A percentile compares a stretch with the other conserved stretches of the same genome.
Evolutionary conservation across 2,329 filamentous ascomycete species (phyloP).

Genomic region (Colletotrichum lupini): DNA sequence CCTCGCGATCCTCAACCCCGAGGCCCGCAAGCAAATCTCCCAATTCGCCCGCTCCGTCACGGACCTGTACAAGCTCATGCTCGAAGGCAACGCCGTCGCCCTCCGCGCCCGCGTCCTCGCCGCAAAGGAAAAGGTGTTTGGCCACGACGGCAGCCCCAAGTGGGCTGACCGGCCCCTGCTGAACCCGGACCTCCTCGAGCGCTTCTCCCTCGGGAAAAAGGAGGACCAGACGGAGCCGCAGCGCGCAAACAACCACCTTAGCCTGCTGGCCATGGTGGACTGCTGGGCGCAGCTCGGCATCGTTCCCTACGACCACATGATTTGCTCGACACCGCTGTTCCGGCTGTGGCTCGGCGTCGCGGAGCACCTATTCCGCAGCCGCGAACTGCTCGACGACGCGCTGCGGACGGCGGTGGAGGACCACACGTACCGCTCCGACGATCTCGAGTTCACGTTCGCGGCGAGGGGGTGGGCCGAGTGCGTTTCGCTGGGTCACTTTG

Average conservation of each 20-base stretch:
- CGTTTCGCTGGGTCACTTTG: constrained; percentile 90
- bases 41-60: constrained; percentile 95
- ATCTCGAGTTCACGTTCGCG: constrained; percentile 97
- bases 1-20: constrained; percentile 94
- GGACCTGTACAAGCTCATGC: constrained; percentile 96
- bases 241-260: constrained; percentile 94
- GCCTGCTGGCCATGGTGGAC: constrained; percentile 95
- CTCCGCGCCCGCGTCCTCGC: constrained; percentile 76
- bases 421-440: constrained; percentile 91
- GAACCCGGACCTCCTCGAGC: constrained; percentile 86
- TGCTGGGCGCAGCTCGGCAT: constrained; percentile 96
- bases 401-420: constrained; percentile 89
- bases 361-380: constrained; percentile 92
- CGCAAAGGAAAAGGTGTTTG: constrained; percentile 77
- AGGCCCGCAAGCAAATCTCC: constrained; percentile 89
- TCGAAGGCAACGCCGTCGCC: constrained; percentile 82
- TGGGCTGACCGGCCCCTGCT: constrained; percentile 76
- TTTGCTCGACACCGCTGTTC: constrained; percentile 97
- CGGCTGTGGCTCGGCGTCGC: constrained; percentile 97
- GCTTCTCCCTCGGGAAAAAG: constrained; percentile 81
- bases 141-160: constrained; percentile 66
- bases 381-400: constrained; percentile 82
- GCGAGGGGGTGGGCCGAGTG: constrained; percentile 96
- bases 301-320: constrained; percentile 99
- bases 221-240: constrained; percentile 62